Percentiles rank a stretch among this genome's conserved stretches.
Evolutionary conservation across 2,329 filamentous ascomycete genomes (phyloP).

Genomic region (Xylaria digitata): DNA sequence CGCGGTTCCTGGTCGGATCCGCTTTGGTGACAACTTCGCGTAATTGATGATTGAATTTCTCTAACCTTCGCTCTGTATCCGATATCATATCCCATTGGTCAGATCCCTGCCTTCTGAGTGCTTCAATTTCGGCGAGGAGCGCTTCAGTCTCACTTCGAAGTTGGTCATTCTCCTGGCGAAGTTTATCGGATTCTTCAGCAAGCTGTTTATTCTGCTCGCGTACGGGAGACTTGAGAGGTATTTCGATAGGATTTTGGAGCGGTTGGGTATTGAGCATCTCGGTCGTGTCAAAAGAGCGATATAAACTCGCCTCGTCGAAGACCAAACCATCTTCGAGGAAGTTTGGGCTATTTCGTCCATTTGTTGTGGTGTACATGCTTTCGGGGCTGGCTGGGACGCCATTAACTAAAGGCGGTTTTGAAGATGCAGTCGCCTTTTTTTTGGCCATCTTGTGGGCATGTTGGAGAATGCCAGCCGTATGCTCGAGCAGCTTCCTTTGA

Average conservation of each 20-base stretch:
- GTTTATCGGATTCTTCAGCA: constrained; percentile 59
- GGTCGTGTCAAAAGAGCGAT: constrained; percentile 73
- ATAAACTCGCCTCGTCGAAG: constrained; percentile 83
- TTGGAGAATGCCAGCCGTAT: constrained; percentile 92
- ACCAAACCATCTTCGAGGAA: constrained; percentile 66
- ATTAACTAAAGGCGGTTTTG: constrained; percentile 57
- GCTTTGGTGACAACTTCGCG: constrained; percentile 73
- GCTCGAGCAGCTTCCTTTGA: constrained; percentile 81
- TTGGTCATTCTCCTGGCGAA: constrained; percentile 59
- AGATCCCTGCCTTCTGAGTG: constrained; percentile 51
- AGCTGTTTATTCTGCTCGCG: constrained; percentile 65
- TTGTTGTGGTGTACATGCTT: constrained; percentile 77
- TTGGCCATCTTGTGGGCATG: constrained; percentile 85
- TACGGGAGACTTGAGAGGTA: constrained; percentile 68
- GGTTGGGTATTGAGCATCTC: constrained; percentile 57
- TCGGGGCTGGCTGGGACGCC: constrained; percentile 80
- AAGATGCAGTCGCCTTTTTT: constrained; percentile 60
- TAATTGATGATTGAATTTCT: constrained; percentile 73
- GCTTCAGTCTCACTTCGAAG: constrained; percentile 52
- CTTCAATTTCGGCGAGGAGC: constrained; percentile 52
- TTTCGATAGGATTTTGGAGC: constrained; percentile 62
- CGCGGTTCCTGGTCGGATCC: constrained; percentile 65
- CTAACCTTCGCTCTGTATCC: constrained; percentile 73
- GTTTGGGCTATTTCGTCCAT: constrained; percentile 69
- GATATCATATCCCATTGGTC: constrained; percentile 64